Base-by-base conservation (phyloP, 1,139 yeast species). In the Trichomonascaceae sp. region DNA sequence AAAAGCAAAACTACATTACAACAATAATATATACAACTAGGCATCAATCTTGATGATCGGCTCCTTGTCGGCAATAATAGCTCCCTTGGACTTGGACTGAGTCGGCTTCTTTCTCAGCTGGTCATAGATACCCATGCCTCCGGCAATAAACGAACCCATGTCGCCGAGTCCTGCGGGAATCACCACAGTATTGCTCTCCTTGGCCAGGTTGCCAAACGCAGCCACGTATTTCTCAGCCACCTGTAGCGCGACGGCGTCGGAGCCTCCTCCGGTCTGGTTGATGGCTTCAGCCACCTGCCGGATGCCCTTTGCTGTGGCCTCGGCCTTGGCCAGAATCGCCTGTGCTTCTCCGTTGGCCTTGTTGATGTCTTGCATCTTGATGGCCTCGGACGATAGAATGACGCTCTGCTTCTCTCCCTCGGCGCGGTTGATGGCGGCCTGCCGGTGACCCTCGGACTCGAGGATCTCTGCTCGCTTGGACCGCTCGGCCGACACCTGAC, bases 401-500 rank as follows among this genome's bases (percentile, higher is more conserved):
- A 71, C 67, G 1, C 82, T 67, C 39, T 69, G 72, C 55, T 77
- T 78, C 42, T 72, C 76, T 56, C 93, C 93, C 56, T 81, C 93
- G 38, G 92, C 87, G 40, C 76, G 73, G 54, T 81, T 82, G 51
- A 81, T 81, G 36, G 71, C 76, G 22, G 82, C 65, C 51, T 78
- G 85, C 51, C 87, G 70, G 38, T 71, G 73, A 58, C 93, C 93
- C 59, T 81, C 93, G 33, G 85, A 74, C 50, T 81, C 93, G 53
- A 81, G 67, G 44, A 81, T 82, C 54, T 80, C 89, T 2, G 93
- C 93, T 43, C 93, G 65, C 56, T 81, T 81, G 32, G 87, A 74
- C 47, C 93, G 65, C 54, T 82, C 93, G 20, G 93, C 92, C 37
- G 79, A 70, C 8, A 82, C 93, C 58, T 80, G 93, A 51, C 89